Percentiles rank a stretch among this genome's conserved stretches.
Conservation (phyloP, 2,329 filamentous ascomycete genomes). For the Penicillium palitans region DNA sequence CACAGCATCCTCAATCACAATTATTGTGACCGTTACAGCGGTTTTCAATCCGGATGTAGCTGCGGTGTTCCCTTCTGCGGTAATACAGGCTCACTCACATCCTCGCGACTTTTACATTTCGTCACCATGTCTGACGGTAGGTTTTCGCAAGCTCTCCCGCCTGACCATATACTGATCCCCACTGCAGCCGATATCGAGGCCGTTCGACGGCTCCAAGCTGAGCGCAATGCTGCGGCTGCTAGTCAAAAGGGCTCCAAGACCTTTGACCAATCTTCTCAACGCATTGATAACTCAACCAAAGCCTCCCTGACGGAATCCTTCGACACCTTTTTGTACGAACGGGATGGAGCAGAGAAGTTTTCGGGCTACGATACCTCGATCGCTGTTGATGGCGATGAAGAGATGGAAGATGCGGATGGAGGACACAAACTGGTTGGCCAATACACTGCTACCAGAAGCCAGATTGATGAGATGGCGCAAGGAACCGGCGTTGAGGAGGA, state of each 20-base stretch:
- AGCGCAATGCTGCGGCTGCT: conserved; percentile 80
- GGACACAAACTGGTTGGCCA: conserved; percentile 82
- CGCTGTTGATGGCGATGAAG: conserved; percentile 74
- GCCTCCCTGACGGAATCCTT: conserved; percentile 83
- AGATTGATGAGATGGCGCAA: conserved; percentile 91
- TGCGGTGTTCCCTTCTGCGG: conserved; percentile 29
- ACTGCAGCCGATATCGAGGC: conserved; percentile 74
- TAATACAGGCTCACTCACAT: conserved; percentile 30
- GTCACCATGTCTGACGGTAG: conserved; percentile 49
- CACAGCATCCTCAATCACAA: conserved; percentile 20
- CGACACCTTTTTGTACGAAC: conserved; percentile 84
- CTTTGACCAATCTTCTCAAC: conserved; percentile 77
- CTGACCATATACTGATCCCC: conserved; percentile 25
- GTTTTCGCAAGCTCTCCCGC: conserved; percentile 20
- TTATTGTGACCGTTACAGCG: conserved; percentile 33
- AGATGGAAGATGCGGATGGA: conserved; percentile 73
- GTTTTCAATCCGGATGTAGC: conserved; percentile 40
- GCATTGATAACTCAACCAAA: conserved; percentile 81
- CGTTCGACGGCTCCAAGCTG: conserved; percentile 83
- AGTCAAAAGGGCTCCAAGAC: conserved; percentile 78
- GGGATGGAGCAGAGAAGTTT: conserved; percentile 75
- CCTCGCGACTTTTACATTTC: conserved; percentile 24
- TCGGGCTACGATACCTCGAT: conserved; percentile 90
- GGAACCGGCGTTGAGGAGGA: conserved; percentile 87
- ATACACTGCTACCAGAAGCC: conserved; percentile 87